A percentile compares a stretch with the other conserved stretches of the same genome.
Evolutionary conservation across 139 green algal species (phyloP).

Genomic region (Astrephomene gubernaculifera): DNA sequence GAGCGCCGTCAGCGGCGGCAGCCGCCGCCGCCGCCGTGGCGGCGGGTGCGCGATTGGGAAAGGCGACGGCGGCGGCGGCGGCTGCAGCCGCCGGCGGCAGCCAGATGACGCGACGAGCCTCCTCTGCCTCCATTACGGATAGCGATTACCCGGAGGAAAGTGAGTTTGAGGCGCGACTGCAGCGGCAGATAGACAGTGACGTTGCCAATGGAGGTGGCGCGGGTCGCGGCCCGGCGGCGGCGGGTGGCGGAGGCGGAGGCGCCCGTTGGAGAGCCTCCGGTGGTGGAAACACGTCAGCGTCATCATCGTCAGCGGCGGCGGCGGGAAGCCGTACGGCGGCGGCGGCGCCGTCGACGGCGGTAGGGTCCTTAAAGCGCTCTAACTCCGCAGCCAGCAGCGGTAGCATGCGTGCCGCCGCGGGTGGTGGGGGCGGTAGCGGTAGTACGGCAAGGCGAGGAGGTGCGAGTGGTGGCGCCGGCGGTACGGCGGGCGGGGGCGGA

Average conservation of each 20-base stretch:
- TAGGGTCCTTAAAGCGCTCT: not conserved
- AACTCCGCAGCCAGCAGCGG: not conserved
- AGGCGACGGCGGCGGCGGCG: not conserved
- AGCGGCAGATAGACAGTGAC: constrained; percentile 24
- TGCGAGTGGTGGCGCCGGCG: not conserved
- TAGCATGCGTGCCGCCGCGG: too few relatives aligned
- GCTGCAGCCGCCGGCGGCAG: not conserved
- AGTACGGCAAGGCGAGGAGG: too few relatives aligned
- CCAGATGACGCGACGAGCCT: not conserved
- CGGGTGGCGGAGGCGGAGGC: not conserved
- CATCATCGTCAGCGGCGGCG: too few relatives aligned
- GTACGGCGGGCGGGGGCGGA: not conserved
- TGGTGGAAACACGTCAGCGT: not conserved
- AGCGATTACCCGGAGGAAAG: constrained; percentile 16
- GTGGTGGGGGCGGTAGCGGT: too few relatives aligned
- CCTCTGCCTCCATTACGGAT: not conserved
- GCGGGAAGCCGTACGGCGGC: not conserved
- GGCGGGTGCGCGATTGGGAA: not conserved
- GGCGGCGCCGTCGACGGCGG: not conserved
- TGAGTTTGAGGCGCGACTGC: constrained; percentile 23
- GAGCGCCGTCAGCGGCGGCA: not conserved
- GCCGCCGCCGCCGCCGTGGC: not conserved
- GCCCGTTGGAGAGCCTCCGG: not conserved
- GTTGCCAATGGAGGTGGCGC: not conserved
- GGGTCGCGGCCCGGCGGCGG: not conserved